These are phyloP conservation scores for Plasmodium cynomolgi DNA, from an alignment of 169 alveolate species.

Conservation along the genomic window DNA sequence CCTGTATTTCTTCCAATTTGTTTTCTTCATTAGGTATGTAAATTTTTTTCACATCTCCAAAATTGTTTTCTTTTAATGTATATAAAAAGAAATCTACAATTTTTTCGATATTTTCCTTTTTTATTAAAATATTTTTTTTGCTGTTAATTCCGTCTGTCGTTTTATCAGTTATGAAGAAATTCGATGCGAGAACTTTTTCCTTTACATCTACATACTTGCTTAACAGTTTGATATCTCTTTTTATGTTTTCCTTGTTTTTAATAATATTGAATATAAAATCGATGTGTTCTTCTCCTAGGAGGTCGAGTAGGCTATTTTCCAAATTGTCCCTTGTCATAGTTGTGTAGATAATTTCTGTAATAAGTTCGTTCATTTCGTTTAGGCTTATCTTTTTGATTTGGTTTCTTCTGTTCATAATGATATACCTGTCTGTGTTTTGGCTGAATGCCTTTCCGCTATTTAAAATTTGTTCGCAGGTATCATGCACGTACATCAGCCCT, in stretches of 20 bases:
- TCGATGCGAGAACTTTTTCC: slow-evolving; percentile 41
- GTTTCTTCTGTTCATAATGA: slow-evolving; percentile 22
- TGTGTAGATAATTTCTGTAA: slow-evolving; percentile 37
- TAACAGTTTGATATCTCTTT: slow-evolving; percentile 36
- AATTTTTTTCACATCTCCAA: slow-evolving; percentile 42
- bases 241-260: slow-evolving; percentile 50
- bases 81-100: slow-evolving; percentile 44
- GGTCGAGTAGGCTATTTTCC: slow-evolving; percentile 26
- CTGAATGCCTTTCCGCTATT: not conserved
- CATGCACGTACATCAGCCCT: slow-evolving; percentile 46
- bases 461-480: slow-evolving; percentile 23
- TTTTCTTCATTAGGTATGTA: slow-evolving; percentile 68
- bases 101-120: slow-evolving; percentile 58
- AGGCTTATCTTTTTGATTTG: slow-evolving; percentile 17
- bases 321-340: slow-evolving; percentile 12
- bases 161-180: slow-evolving; percentile 53
- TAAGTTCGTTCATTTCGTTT: slow-evolving; percentile 42
- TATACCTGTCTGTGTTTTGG: not conserved
- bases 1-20: slow-evolving; percentile 47
- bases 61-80: slow-evolving; percentile 10
- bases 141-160: slow-evolving; percentile 25
- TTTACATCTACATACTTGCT: slow-evolving; percentile 52
- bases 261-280: slow-evolving; percentile 56
- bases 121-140: not conserved
- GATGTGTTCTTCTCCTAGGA: slow-evolving; percentile 33